Evolutionary conservation across 2,329 filamentous ascomycete species (phyloP).

Genomic region (Microcera coccophila): DNA sequence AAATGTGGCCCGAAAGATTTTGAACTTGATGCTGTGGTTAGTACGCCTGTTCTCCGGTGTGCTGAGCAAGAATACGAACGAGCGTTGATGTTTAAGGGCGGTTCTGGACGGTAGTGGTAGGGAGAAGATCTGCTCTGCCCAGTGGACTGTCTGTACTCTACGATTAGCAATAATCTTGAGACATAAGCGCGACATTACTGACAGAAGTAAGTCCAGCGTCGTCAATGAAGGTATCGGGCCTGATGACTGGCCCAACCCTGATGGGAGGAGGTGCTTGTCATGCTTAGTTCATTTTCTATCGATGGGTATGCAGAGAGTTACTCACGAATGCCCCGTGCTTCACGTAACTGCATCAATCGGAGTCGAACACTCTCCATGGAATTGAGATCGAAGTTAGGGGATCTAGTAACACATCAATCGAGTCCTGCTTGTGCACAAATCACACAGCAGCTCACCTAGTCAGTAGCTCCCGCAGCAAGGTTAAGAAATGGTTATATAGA

Average conservation of each 20-base stretch:
- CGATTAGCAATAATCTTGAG: constrained; percentile 7
- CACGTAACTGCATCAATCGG: constrained; percentile 49
- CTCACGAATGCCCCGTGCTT: constrained; percentile 52
- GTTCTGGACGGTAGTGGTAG: constrained; percentile 50
- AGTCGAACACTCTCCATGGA: constrained; percentile 47
- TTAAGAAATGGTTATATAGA: constrained; percentile 54
- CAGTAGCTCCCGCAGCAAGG: constrained; percentile 47
- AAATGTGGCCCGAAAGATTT: constrained; percentile 45
- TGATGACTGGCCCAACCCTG: constrained; percentile 33
- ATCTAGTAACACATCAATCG: constrained; percentile 24
- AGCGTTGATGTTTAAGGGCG: constrained; percentile 40
- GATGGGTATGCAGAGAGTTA: constrained; percentile 2
- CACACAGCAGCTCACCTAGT: constrained; percentile 39
- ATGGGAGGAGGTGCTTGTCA: constrained; percentile 33
- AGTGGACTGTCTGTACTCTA: constrained; percentile 46
- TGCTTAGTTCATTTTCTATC: constrained; percentile 1
- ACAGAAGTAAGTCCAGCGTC: constrained; percentile 18
- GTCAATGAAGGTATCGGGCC: constrained; percentile 32
- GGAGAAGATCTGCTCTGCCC: constrained; percentile 60
- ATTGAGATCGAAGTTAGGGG: constrained; percentile 54
- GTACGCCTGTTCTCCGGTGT: background rate
- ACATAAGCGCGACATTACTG: constrained; percentile 1
- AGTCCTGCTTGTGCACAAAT: background rate
- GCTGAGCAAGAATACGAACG: constrained; percentile 21
- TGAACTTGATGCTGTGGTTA: constrained; percentile 34